A percentile compares a stretch with the other conserved stretches of the same genome.
These are phyloP conservation scores for Pelargonium fulgidum DNA, from an alignment of 441 rosid species.

Conservation along the genomic window DNA sequence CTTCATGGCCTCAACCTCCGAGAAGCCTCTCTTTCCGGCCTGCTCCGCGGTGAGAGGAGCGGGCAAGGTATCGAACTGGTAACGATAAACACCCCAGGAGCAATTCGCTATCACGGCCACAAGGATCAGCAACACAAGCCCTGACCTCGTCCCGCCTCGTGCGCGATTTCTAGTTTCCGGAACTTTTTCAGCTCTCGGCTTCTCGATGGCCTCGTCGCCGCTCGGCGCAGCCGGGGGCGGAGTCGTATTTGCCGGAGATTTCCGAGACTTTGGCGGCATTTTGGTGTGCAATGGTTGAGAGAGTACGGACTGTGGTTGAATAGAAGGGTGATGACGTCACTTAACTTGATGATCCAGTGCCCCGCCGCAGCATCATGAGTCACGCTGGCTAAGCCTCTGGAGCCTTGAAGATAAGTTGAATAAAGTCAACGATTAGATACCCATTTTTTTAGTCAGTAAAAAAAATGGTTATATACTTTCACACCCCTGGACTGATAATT, in stretches of 20 bases:
- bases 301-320: not conserved
- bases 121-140: constrained; percentile 44
- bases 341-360: not conserved
- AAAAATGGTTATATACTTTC: no score
- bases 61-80: constrained; percentile 64
- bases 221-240: constrained; percentile 21
- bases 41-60: constrained; percentile 58
- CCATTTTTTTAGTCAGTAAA: no score
- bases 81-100: constrained; percentile 55
- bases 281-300: not conserved
- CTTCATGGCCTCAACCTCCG: constrained; percentile 69
- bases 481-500: no score
- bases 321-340: not conserved
- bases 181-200: constrained; percentile 12
- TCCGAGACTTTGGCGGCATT: constrained; percentile 5
- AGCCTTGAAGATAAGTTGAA: no score
- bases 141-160: constrained; percentile 43
- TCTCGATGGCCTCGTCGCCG: constrained; percentile 12
- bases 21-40: constrained; percentile 90
- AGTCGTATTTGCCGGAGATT: constrained; percentile 11
- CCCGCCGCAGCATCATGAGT: no score
- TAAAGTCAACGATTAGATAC: no score
- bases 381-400: no score
- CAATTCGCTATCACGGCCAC: constrained; percentile 41
- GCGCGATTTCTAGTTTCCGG: constrained; percentile 15